These are phyloP conservation scores for Stagonosporopsis tanaceti DNA, from an alignment of 2,329 filamentous ascomycete genomes.

Conservation along the genomic window DNA sequence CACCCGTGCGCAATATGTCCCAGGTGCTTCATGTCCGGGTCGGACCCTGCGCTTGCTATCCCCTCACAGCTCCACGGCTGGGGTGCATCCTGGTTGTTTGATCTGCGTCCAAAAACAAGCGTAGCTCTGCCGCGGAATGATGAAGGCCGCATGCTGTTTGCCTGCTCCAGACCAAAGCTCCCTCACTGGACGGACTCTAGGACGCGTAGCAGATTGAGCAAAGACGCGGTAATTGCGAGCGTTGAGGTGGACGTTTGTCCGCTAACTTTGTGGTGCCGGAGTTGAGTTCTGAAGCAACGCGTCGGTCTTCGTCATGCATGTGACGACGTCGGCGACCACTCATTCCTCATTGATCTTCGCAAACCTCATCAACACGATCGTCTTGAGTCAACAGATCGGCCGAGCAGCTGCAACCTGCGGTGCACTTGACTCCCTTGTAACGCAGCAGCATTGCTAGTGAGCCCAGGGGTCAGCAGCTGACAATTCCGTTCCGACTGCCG, in stretches of 20 bases:
- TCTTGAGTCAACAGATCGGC: constrained; percentile 1
- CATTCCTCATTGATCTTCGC: constrained; percentile 20
- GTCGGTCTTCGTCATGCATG: constrained; percentile 8
- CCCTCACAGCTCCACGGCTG: constrained; percentile 21
- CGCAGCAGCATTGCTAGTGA: neutral
- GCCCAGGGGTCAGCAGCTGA: neutral
- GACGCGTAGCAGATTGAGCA: constrained; percentile 3
- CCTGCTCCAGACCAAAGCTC: constrained; percentile 1
- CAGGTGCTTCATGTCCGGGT: constrained; percentile 15
- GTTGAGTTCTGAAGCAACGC: neutral
- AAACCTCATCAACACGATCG: constrained; percentile 3
- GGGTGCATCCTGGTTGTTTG: constrained; percentile 31
- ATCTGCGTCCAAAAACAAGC: constrained; percentile 40
- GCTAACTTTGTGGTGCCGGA: constrained; percentile 5
- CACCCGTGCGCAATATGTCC: constrained; percentile 25
- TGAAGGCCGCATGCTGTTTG: constrained; percentile 15
- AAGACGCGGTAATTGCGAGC: constrained; percentile 13
- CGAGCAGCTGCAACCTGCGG: neutral
- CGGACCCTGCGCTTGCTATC: constrained; percentile 15
- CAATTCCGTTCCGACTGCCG: neutral
- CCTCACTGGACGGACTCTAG: constrained; percentile 11
- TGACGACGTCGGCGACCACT: constrained; percentile 16
- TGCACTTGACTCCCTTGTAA: constrained; percentile 1
- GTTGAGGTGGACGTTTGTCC: constrained; percentile 1
- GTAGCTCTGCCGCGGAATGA: constrained; percentile 28